Conservation (phyloP, 306 rosid genomes). For the Vachellia collinsii region DNA sequence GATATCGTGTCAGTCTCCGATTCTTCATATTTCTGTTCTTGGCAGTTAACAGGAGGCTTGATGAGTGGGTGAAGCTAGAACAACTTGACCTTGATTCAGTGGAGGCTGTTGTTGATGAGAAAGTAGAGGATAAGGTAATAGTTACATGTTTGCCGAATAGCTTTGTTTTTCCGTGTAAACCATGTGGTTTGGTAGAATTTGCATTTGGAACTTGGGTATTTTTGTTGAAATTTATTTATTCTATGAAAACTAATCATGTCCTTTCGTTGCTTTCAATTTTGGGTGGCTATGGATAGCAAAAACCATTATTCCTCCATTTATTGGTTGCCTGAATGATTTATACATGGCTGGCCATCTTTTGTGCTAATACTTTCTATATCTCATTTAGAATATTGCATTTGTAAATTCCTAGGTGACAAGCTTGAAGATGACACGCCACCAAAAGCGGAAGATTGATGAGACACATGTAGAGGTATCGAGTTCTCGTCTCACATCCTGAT, state of each 20-base stretch:
- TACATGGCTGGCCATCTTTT: neutral
- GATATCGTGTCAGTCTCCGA: neutral
- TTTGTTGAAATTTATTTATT: slow-evolving; percentile 14
- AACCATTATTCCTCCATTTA: neutral
- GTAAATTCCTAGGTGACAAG: slow-evolving; percentile 74
- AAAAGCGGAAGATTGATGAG: slow-evolving; percentile 96
- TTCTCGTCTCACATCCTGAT: slow-evolving; percentile 26
- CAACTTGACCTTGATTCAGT: slow-evolving; percentile 97
- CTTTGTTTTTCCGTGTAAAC: neutral
- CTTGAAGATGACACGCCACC: slow-evolving; percentile 99
- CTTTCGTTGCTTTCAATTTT: slow-evolving; percentile 16
- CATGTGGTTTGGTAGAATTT: neutral
- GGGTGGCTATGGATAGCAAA: slow-evolving; percentile 1
- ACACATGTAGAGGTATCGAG: slow-evolving; percentile 91
- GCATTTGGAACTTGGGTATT: neutral
- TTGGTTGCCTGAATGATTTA: slow-evolving; percentile 26
- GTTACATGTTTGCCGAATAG: neutral
- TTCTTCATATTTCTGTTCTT: slow-evolving; percentile 11
- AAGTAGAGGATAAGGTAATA: slow-evolving; percentile 96
- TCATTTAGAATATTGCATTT: slow-evolving; percentile 35
- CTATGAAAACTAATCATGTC: neutral
- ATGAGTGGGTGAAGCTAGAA: slow-evolving; percentile 99
- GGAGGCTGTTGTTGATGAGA: slow-evolving; percentile 96
- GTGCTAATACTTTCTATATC: slow-evolving; percentile 14
- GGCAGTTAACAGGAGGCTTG: slow-evolving; percentile 97